These are phyloP conservation scores for Raffaelea deltoideospora DNA, from an alignment of 2,329 filamentous ascomycete genomes.

Conservation along the genomic window DNA sequence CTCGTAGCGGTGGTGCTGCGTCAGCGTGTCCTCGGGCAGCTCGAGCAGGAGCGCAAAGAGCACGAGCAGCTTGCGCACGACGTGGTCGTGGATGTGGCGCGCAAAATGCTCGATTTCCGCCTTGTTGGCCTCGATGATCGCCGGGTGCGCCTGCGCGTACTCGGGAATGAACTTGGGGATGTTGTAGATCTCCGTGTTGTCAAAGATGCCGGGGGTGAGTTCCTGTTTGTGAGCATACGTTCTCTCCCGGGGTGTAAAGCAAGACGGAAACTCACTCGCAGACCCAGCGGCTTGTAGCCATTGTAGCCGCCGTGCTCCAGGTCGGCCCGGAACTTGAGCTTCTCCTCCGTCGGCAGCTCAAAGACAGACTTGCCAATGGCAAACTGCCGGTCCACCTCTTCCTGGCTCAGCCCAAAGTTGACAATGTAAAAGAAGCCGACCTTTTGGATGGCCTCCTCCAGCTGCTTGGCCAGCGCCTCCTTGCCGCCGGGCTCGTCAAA, in stretches of 20 bases:
- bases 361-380: constrained; percentile 33
- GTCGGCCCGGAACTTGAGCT: constrained; percentile 30
- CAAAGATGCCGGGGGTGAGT: constrained; percentile 19
- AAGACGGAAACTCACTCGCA: constrained; percentile 3
- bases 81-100: constrained; percentile 25
- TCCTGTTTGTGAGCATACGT: neutral
- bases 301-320: constrained; percentile 34
- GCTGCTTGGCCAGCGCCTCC: constrained; percentile 17
- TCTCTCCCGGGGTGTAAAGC: neutral
- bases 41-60: constrained; percentile 44
- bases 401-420: constrained; percentile 39
- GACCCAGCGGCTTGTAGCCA: constrained; percentile 29
- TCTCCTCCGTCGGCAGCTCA: constrained; percentile 34
- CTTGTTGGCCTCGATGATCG: constrained; percentile 29
- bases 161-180: constrained; percentile 39
- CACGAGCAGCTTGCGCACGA: constrained; percentile 36
- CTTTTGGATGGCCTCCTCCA: constrained; percentile 28
- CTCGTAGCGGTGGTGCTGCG: constrained; percentile 38
- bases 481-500: constrained; percentile 18
- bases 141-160: constrained; percentile 28
- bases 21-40: constrained; percentile 40
- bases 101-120: constrained; percentile 40
- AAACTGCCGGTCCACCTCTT: constrained; percentile 39
- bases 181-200: constrained; percentile 46
- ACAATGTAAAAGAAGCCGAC: constrained; percentile 40